Evolutionary conservation across 192 early-diverging fungal species (phyloP).

Genomic region (Oehlia diaphana): DNA sequence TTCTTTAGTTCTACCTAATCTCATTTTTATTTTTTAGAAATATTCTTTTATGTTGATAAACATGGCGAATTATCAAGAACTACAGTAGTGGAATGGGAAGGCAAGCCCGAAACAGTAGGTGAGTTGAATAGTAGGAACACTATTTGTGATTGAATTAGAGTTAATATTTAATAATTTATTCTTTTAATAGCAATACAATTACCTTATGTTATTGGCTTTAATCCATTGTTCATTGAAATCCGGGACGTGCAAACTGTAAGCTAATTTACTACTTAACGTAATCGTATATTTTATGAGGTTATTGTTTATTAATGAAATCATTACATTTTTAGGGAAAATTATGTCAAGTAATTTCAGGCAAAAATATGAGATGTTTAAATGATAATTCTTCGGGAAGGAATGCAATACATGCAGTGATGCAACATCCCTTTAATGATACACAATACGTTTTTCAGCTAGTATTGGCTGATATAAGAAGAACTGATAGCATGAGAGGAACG

Average conservation of each 20-base stretch:
- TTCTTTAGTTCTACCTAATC: not conserved
- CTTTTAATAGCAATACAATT: slow-evolving; percentile 55
- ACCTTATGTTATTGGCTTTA: slow-evolving; percentile 90
- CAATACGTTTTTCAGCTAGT: slow-evolving; percentile 27
- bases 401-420: slow-evolving; percentile 54
- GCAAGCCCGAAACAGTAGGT: slow-evolving; percentile 57
- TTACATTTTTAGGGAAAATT: slow-evolving; percentile 42
- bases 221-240: slow-evolving; percentile 88
- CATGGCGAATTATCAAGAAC: slow-evolving; percentile 74
- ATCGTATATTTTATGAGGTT: too few relatives aligned
- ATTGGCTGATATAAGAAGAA: slow-evolving; percentile 14
- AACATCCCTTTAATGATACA: slow-evolving; percentile 27
- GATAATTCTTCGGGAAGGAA: slow-evolving; percentile 42
- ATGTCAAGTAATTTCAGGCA: slow-evolving; percentile 54
- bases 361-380: slow-evolving; percentile 60
- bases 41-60: slow-evolving; percentile 91
- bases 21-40: slow-evolving; percentile 51
- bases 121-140: not conserved
- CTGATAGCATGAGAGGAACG: not conserved
- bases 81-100: slow-evolving; percentile 87
- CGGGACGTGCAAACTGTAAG: slow-evolving; percentile 71
- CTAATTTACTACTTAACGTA: not conserved
- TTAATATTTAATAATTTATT: too few relatives aligned
- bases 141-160: too few relatives aligned
- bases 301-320: not conserved